Conservation (phyloP, 352 stramenopile genomes). For the Phytophthora syringae region DNA sequence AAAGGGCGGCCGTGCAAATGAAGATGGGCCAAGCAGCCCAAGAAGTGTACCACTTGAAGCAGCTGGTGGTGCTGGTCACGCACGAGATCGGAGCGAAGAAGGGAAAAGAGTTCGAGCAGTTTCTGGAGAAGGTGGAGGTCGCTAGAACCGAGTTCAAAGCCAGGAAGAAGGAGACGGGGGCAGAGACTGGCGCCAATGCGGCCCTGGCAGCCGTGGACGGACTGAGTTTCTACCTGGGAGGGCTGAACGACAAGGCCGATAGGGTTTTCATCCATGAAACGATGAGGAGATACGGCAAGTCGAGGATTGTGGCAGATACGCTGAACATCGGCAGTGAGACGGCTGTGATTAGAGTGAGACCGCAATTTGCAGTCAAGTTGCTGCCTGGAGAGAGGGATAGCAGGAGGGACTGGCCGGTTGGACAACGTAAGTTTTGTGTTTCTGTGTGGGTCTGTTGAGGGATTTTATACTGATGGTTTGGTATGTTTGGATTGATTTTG, state of each 20-base stretch:
- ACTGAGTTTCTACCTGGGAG: conserved; percentile 78
- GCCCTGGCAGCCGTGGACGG: conserved; percentile 33
- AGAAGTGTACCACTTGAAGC: conserved; percentile 54
- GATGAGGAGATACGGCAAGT: conserved; percentile 83
- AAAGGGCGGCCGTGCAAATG: conserved; percentile 11
- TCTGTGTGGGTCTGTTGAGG: background rate
- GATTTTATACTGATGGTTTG: conserved; percentile 9
- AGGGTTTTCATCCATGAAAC: conserved; percentile 92
- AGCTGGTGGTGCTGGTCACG: conserved; percentile 59
- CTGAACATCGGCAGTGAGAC: conserved; percentile 84
- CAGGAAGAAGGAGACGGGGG: conserved; percentile 14
- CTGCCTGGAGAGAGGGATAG: conserved; percentile 64
- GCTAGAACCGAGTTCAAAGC: conserved; percentile 38
- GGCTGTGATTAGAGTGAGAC: conserved; percentile 77
- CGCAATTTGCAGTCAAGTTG: conserved; percentile 37
- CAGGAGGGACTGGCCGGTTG: conserved; percentile 72
- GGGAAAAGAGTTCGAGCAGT: conserved; percentile 77
- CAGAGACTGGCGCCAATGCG: background rate
- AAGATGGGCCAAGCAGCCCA: conserved; percentile 39
- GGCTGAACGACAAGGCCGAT: conserved; percentile 87
- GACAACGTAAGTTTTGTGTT: conserved; percentile 58
- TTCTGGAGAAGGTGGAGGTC: conserved; percentile 62
- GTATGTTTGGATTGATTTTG: conserved; percentile 1
- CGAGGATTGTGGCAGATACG: conserved; percentile 86
- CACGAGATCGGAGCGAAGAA: conserved; percentile 69